Base-by-base conservation (phyloP, 257 asterid genomes). In the Solanum infundibuliforme region DNA sequence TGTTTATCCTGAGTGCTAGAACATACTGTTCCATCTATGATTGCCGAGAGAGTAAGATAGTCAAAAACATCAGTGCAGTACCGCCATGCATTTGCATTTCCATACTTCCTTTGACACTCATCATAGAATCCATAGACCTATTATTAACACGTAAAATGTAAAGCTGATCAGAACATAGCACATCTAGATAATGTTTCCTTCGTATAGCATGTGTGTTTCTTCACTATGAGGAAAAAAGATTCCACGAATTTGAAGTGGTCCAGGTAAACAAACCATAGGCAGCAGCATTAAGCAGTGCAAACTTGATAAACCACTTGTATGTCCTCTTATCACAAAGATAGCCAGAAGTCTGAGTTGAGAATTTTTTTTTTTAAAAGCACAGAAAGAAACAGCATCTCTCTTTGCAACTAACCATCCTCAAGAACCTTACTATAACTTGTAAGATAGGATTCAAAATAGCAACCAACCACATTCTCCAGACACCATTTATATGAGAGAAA, bases 21-120 rank as follows among this genome's bases (percentile, higher is more conserved):
- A 79, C 93, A 87, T 92, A 97, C 99, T 88, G 99, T 95, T 90
- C 99, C 98, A 87, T 97, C 99, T 82, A 97, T 95, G 82, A 96
- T 97, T 84, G 99, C 99, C 69, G 99, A 97, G 48, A 97, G 90
- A 68, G 98, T 97, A 77, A 97, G 93, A 90, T 93, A 97, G 94
- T 97, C 99, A 91, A 97, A 97, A 76, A 97, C 99, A 90, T 97
- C 99, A 5, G 99, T 97, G 95, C 99, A 97, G 89, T 97, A 96
- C 66, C 99, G 96, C 99, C 99, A 97, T 52, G 99, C 99, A 90
- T 97, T 97, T 76, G 99, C 99, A 88, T 95, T 97, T 84, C 99
- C 99, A 66, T 96, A 95, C 92, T 97, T 97, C 88, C 98, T 94
- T 88, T 96, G 99, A 87, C 99, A 97, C 91, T 97, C 99, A 89